A percentile compares a stretch with the other conserved stretches of the same genome.
Evolutionary conservation across 2,329 filamentous ascomycete genomes (phyloP).

Genomic region (Didymosphaeria variabile): DNA sequence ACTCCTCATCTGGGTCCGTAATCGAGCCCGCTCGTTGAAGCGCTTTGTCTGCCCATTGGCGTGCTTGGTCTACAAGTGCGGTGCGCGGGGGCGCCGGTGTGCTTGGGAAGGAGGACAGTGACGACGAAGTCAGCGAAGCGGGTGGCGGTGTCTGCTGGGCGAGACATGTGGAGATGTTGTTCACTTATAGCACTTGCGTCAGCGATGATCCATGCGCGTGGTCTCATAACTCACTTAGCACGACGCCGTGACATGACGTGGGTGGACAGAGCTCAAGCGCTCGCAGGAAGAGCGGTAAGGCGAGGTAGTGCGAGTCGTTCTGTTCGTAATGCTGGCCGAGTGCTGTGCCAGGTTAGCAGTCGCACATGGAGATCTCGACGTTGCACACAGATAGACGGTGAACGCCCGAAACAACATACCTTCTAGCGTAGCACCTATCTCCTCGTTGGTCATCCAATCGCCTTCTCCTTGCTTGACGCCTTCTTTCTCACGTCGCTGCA

Average conservation of each 20-base stretch:
- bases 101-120: slow-evolving; percentile 47
- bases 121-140: slow-evolving; percentile 40
- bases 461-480: slow-evolving; percentile 76
- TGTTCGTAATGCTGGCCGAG: slow-evolving; percentile 80
- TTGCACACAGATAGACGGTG: slow-evolving; percentile 18
- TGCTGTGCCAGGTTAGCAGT: slow-evolving; percentile 58
- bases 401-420: slow-evolving; percentile 53
- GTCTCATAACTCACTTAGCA: slow-evolving; percentile 69
- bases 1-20: slow-evolving; percentile 75
- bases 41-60: slow-evolving; percentile 82
- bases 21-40: slow-evolving; percentile 73
- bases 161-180: slow-evolving; percentile 79
- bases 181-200: slow-evolving; percentile 63
- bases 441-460: slow-evolving; percentile 73
- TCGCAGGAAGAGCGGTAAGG: slow-evolving; percentile 86
- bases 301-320: slow-evolving; percentile 78
- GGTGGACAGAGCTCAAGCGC: slow-evolving; percentile 74
- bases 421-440: slow-evolving; percentile 79
- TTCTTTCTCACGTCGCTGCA: slow-evolving; percentile 70
- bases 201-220: slow-evolving; percentile 5
- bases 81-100: slow-evolving; percentile 62
- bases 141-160: slow-evolving; percentile 67
- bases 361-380: slow-evolving; percentile 16
- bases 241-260: slow-evolving; percentile 77
- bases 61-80: slow-evolving; percentile 73